Percentiles rank a stretch among this genome's conserved stretches.
phyloP scores from a whole-genome alignment of 2,329 filamentous ascomycete species.

The Clonostachys rhizophaga region DNA sequence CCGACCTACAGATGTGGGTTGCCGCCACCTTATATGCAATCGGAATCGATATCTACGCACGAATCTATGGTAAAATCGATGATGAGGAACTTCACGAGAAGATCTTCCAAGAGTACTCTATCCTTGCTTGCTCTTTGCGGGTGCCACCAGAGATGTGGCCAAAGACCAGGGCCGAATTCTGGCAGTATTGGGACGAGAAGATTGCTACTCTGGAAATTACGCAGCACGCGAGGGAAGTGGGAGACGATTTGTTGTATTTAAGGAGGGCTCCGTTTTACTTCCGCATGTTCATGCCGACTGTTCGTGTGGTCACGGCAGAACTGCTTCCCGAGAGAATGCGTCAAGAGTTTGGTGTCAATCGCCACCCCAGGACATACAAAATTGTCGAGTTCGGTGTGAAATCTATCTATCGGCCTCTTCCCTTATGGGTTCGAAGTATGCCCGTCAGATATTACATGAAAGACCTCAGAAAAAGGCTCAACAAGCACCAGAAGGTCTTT shows the following conservation, averaged over 20 bases:
- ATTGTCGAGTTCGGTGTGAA: slow-evolving; percentile 11
- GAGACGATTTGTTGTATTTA: slow-evolving; percentile 10
- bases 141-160: slow-evolving; percentile 27
- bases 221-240: slow-evolving; percentile 13
- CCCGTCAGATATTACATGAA: slow-evolving; percentile 11
- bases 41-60: slow-evolving; percentile 21
- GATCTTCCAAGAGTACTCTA: slow-evolving; percentile 14
- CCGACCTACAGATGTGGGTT: slow-evolving; percentile 26
- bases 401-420: slow-evolving; percentile 19
- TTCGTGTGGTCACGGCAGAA: slow-evolving; percentile 12
- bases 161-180: slow-evolving; percentile 18
- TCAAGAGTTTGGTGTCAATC: slow-evolving; percentile 9
- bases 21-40: slow-evolving; percentile 26
- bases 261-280: slow-evolving; percentile 9
- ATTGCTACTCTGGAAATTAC: slow-evolving; percentile 21
- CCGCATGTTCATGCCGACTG: slow-evolving; percentile 9
- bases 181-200: slow-evolving; percentile 26
- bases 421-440: slow-evolving; percentile 17
- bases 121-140: slow-evolving; percentile 12
- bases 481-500: slow-evolving; percentile 6
- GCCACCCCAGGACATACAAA: slow-evolving; percentile 6
- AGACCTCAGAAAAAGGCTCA: slow-evolving; percentile 9
- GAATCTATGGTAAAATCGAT: slow-evolving; percentile 19
- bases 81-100: slow-evolving; percentile 13
- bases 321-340: slow-evolving; percentile 11